Base-by-base conservation (phyloP, 371 early-diverging fungal genomes). In the Actinomortierella wolfii region DNA sequence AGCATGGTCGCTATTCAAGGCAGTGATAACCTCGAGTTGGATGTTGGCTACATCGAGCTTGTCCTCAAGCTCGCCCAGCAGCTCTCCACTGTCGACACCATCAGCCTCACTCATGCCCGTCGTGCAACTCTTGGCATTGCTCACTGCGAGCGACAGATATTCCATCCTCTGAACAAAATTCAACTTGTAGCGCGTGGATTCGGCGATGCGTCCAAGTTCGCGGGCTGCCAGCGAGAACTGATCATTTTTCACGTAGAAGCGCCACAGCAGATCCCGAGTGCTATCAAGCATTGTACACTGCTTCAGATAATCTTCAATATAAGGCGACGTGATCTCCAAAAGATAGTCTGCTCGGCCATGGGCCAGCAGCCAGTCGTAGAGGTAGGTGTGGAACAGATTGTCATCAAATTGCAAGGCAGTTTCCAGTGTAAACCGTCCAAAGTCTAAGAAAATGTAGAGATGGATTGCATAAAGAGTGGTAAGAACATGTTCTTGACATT, bases 241-340 rank as follows among this genome's bases (percentile, higher is more conserved):
- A 49, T 79, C 79, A 21, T 80, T 74, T 48, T 83, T 81, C 55
- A 89, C 81, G 59, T 91, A 92, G 64, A 84, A 92, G 54, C 83
- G 80, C 90, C 93, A 94, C 23, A 94, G 78, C 56, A 94, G 79
- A 39, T 89, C 84, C 21, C 79, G 76, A 40, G 57, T 55, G 8
- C 79, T 80, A 18, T 84, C 82, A 14, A 83, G 45, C 2, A 79
- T 68, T 13, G 87, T 83, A 51, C 83, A 82, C 20, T 81, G 62
- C 52, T 78, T 73, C 56, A 95, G 79, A 57, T 83, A 94, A 23
- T 86, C 85, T 56, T 90, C 86, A 49, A 95, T 78, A 53, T 83
- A 86, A 2, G 79, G 80, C 8, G 89, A 80, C 4, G 80, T 58
- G 55, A 88, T 71, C 59, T 82, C 75, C 43, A 78, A 67, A 17